A percentile compares a stretch with the other conserved stretches of the same genome.
phyloP scores from a whole-genome alignment of 257 asterid genomes.

The Nicotiana tomentosiformis region DNA sequence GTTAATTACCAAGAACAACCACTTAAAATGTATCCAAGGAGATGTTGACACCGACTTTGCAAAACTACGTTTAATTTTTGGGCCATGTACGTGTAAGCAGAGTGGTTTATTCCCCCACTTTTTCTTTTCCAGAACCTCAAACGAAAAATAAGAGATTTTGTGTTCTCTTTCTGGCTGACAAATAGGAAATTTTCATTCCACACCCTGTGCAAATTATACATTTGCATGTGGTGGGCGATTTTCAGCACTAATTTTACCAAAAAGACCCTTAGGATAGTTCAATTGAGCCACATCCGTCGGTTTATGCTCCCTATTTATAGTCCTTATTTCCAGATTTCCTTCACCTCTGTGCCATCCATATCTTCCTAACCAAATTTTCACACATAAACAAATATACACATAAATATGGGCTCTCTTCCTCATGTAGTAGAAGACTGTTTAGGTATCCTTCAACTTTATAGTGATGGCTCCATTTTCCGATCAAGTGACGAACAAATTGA shows the following conservation, averaged over 20 bases:
- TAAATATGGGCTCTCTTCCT: slow-evolving; percentile 14
- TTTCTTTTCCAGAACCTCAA: background rate
- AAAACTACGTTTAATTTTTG: background rate
- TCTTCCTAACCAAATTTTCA: background rate
- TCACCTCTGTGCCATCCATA: background rate
- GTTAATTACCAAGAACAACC: background rate
- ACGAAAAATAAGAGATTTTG: background rate
- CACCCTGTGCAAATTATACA: background rate
- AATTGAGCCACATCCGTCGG: background rate
- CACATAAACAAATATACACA: background rate
- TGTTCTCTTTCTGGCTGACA: background rate
- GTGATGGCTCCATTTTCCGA: slow-evolving; percentile 25
- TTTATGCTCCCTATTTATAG: background rate
- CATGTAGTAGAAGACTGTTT: slow-evolving; percentile 20
- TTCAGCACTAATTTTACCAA: background rate
- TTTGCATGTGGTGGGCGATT: background rate
- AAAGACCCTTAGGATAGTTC: background rate
- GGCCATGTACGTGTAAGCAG: background rate
- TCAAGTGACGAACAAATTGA: slow-evolving; percentile 6
- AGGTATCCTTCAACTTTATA: slow-evolving; percentile 16
- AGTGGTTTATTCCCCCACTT: background rate
- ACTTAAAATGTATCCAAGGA: background rate
- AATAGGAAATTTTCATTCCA: background rate
- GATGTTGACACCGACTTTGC: background rate
- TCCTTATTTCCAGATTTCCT: background rate